phyloP scores from a whole-genome alignment of 805 yeast genomes.

The Dipodascopsis tothii region DNA sequence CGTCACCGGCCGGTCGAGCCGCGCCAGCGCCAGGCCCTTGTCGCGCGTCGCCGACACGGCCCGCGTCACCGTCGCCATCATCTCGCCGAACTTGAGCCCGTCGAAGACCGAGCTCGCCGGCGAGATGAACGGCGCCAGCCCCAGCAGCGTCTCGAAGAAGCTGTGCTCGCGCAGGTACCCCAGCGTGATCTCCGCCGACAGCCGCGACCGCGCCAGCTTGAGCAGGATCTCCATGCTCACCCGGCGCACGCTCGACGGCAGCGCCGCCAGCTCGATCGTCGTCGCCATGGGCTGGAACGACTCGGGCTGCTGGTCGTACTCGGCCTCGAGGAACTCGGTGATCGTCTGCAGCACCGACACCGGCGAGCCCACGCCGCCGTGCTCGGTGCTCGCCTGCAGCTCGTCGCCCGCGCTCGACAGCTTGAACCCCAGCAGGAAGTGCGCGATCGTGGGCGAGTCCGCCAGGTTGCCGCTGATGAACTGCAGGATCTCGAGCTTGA shows the following conservation, averaged over 20 bases:
- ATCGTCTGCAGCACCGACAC: constrained; percentile 53
- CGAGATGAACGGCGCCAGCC: neutral
- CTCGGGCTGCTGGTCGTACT: constrained; percentile 20
- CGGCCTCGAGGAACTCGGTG: constrained; percentile 42
- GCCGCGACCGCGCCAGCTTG: constrained; percentile 50
- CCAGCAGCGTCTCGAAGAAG: constrained; percentile 35
- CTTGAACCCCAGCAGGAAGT: constrained; percentile 71
- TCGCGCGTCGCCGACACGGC: neutral
- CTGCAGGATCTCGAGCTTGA: constrained; percentile 53
- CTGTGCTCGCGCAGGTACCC: constrained; percentile 45
- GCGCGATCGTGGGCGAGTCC: constrained; percentile 51
- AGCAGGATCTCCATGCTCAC: constrained; percentile 45
- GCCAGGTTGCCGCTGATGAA: constrained; percentile 44
- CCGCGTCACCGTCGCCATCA: neutral
- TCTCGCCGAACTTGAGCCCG: neutral
- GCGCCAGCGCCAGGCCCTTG: neutral
- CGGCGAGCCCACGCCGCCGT: constrained; percentile 45
- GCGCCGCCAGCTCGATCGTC: constrained; percentile 43
- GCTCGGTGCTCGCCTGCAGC: constrained; percentile 24
- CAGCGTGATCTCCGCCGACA: constrained; percentile 47
- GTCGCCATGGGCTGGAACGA: constrained; percentile 35
- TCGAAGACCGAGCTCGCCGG: neutral
- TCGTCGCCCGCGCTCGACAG: constrained; percentile 41
- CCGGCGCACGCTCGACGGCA: neutral
- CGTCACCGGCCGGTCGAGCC: neutral